phyloP scores from a whole-genome alignment of 768 basidiomycete species.

The Ephemerocybe angulata region DNA sequence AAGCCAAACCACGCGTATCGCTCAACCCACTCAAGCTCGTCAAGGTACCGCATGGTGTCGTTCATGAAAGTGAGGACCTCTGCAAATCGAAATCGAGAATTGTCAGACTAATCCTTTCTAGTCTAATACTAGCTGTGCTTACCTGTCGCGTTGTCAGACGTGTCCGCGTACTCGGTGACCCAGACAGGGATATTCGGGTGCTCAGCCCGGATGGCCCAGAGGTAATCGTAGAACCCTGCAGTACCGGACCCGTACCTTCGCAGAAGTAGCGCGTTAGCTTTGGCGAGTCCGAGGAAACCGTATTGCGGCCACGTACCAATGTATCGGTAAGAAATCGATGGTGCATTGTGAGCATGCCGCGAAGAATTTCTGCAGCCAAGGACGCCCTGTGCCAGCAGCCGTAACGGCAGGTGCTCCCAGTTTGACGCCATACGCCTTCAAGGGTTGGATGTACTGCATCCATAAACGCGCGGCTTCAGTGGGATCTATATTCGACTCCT shows the following conservation, averaged over 20 bases:
- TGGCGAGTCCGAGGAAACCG: background rate
- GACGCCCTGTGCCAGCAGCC: conserved; percentile 45
- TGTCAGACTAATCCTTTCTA: too few relatives aligned
- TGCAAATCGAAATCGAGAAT: conserved; percentile 1
- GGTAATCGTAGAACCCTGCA: conserved; percentile 51
- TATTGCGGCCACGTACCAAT: conserved; percentile 33
- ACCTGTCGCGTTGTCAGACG: conserved; percentile 43
- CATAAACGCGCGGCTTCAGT: conserved; percentile 49
- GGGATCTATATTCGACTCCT: conserved; percentile 45
- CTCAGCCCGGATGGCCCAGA: conserved; percentile 48
- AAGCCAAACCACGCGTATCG: conserved; percentile 65
- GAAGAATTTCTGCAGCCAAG: conserved; percentile 55
- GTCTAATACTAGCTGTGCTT: conserved; percentile 4
- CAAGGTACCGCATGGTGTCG: conserved; percentile 52
- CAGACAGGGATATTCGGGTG: conserved; percentile 53
- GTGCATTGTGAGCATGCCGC: conserved; percentile 47
- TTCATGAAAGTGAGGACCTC: conserved; percentile 57
- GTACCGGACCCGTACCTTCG: conserved; percentile 56
- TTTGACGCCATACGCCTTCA: conserved; percentile 45
- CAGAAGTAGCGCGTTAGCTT: background rate
- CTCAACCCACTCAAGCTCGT: conserved; percentile 53
- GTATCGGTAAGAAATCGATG: conserved; percentile 48
- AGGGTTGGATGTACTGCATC: conserved; percentile 54
- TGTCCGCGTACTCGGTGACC: conserved; percentile 65
- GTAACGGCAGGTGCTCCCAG: conserved; percentile 60